A percentile compares a stretch with the other conserved stretches of the same genome.
Conservation (phyloP, 495 filamentous ascomycete species). For the Aspergillus ellipticus region DNA sequence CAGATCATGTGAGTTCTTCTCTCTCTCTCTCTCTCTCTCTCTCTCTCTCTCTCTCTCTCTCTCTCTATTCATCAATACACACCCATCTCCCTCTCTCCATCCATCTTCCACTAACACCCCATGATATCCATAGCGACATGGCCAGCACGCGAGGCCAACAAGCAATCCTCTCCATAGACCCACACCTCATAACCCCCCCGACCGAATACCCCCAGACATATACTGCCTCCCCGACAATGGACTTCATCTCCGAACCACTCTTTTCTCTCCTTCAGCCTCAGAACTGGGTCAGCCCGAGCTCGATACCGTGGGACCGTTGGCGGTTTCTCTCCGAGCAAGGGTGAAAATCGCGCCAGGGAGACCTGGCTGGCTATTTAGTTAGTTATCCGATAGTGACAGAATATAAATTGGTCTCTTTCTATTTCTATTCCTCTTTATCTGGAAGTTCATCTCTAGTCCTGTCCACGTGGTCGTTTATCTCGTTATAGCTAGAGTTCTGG, state of each 20-base stretch:
- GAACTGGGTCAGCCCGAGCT: conserved; percentile 33
- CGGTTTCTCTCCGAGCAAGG: conserved; percentile 6
- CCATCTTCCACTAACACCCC: conserved; percentile 6
- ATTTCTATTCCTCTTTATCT: neutral
- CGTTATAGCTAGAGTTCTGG: no score
- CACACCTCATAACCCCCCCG: conserved; percentile 14
- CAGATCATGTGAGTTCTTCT: conserved; percentile 34
- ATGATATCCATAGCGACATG: conserved; percentile 20
- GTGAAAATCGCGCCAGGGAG: neutral
- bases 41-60: neutral
- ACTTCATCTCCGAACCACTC: conserved; percentile 15
- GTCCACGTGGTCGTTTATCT: no score
- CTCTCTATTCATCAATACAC: neutral
- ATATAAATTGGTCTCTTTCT: neutral
- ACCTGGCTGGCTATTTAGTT: neutral
- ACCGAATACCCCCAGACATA: conserved; percentile 4
- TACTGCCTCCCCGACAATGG: conserved; percentile 3
- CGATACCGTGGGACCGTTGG: conserved; percentile 34
- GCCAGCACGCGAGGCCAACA: conserved; percentile 23
- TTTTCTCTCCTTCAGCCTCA: conserved; percentile 32
- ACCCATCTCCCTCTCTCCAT: neutral
- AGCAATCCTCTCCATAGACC: conserved; percentile 9
- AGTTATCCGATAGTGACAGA: neutral
- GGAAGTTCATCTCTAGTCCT: no score
- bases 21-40: neutral